These are phyloP conservation scores for Fusarium continuum DNA, from an alignment of 2,329 filamentous ascomycete genomes.

Conservation along the genomic window DNA sequence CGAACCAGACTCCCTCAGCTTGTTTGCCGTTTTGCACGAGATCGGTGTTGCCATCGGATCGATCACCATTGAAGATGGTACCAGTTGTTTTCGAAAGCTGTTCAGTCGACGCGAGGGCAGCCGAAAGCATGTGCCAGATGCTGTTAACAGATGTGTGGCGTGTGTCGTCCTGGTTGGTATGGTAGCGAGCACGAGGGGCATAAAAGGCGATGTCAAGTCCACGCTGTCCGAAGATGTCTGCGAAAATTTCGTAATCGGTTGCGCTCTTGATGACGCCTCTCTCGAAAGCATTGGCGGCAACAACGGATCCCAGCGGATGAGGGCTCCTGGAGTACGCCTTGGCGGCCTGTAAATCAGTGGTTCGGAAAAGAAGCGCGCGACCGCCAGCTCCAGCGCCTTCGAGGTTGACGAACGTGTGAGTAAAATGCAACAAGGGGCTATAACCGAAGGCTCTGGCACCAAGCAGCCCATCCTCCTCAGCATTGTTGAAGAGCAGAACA, in stretches of 20 bases:
- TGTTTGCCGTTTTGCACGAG: slow-evolving; percentile 73
- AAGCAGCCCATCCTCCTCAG: slow-evolving; percentile 91
- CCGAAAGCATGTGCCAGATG: slow-evolving; percentile 96
- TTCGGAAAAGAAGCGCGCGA: slow-evolving; percentile 85
- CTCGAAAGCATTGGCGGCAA: slow-evolving; percentile 86
- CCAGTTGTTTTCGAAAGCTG: slow-evolving; percentile 75
- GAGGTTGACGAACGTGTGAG: slow-evolving; percentile 91
- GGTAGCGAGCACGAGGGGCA: slow-evolving; percentile 84
- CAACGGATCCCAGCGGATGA: slow-evolving; percentile 84
- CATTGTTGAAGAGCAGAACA: slow-evolving; percentile 90
- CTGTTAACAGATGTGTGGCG: slow-evolving; percentile 76
- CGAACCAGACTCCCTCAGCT: slow-evolving; percentile 87
- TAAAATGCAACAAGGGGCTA: slow-evolving; percentile 80
- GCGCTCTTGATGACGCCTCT: slow-evolving; percentile 80
- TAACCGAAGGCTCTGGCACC: slow-evolving; percentile 86
- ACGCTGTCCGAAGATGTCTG: slow-evolving; percentile 78
- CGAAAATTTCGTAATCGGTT: slow-evolving; percentile 90
- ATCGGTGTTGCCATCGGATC: slow-evolving; percentile 63
- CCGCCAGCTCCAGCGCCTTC: slow-evolving; percentile 95
- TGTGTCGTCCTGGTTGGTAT: slow-evolving; percentile 88
- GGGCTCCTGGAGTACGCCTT: slow-evolving; percentile 75
- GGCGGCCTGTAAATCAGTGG: slow-evolving; percentile 87
- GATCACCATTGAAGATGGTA: slow-evolving; percentile 69
- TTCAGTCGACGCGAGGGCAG: slow-evolving; percentile 77
- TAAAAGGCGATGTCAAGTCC: slow-evolving; percentile 94